Conservation (phyloP, 768 basidiomycete species). For the Termitomyces sp. region DNA sequence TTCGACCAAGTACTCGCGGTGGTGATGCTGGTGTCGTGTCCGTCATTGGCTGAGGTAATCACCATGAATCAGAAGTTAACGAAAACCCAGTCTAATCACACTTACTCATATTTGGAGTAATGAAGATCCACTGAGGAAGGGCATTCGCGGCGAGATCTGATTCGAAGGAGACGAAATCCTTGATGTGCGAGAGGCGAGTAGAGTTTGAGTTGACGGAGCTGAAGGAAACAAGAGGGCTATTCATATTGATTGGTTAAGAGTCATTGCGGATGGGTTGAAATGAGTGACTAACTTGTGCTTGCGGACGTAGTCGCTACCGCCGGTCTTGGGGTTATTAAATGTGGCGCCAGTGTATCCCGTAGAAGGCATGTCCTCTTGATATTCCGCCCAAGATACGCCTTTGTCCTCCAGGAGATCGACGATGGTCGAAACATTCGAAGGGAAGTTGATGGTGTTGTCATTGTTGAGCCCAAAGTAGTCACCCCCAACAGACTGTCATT, state of each 20-base stretch:
- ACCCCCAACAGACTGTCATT: conserved; percentile 9
- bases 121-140: conserved; percentile 58
- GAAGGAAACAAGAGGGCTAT: conserved; percentile 42
- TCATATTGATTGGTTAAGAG: not conserved
- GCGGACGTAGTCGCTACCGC: conserved; percentile 25
- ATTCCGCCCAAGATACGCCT: conserved; percentile 56
- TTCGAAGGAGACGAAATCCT: conserved; percentile 64
- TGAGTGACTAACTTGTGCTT: conserved; percentile 25
- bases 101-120: conserved; percentile 55
- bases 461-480: conserved; percentile 34
- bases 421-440: conserved; percentile 50
- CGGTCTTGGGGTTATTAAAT: conserved; percentile 16
- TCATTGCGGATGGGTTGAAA: not conserved
- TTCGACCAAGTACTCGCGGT: conserved; percentile 42
- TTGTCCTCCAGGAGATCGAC: conserved; percentile 61
- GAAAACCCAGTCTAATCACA: conserved; percentile 1
- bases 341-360: conserved; percentile 43
- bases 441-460: conserved; percentile 37
- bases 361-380: conserved; percentile 55
- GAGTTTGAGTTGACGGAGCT: conserved; percentile 46
- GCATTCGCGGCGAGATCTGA: conserved; percentile 46
- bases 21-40: conserved; percentile 56
- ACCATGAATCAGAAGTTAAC: conserved; percentile 1
- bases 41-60: conserved; percentile 40
- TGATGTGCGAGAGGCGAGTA: conserved; percentile 38